Evolutionary conservation across 345 rosid genomes (phyloP).

Genomic region (Melastoma malabathricum): DNA sequence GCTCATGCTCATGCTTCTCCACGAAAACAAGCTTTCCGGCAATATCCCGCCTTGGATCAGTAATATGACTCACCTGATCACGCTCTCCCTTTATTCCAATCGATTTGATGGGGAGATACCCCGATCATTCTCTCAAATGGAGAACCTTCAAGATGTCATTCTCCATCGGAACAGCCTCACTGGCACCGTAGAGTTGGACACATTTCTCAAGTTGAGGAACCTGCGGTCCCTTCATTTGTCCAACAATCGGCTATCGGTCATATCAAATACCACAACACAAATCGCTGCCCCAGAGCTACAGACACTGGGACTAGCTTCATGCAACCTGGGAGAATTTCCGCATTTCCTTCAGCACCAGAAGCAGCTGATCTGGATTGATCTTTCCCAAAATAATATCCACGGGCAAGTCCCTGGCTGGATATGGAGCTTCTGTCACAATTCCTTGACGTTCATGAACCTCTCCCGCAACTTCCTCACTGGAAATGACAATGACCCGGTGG

Average conservation of each 20-base stretch:
- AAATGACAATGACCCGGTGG: not conserved
- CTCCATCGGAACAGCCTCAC: constrained; percentile 1
- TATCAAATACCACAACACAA: no score
- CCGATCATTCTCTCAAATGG: constrained; percentile 6
- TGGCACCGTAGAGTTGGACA: constrained; percentile 3
- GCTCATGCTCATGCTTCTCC: not conserved
- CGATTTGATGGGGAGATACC: constrained; percentile 11
- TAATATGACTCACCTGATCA: constrained; percentile 2
- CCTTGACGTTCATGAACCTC: not conserved
- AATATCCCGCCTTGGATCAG: constrained; percentile 1
- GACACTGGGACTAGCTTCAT: not conserved
- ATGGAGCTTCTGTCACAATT: not conserved
- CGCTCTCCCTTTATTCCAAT: not conserved
- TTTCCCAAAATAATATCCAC: not conserved
- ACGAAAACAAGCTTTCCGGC: not conserved
- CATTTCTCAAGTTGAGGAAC: not conserved
- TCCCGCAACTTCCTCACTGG: not conserved
- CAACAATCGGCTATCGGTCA: not conserved
- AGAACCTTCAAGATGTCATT: not conserved
- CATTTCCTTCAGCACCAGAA: constrained; percentile 1
- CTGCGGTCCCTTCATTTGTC: not conserved
- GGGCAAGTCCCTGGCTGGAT: constrained; percentile 5
- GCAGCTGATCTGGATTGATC: not conserved
- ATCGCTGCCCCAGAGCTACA: not conserved
- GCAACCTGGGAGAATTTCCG: constrained; percentile 3